These are phyloP conservation scores for Staphylotrichum longicolle DNA, from an alignment of 495 filamentous ascomycete species.

Conservation along the genomic window DNA sequence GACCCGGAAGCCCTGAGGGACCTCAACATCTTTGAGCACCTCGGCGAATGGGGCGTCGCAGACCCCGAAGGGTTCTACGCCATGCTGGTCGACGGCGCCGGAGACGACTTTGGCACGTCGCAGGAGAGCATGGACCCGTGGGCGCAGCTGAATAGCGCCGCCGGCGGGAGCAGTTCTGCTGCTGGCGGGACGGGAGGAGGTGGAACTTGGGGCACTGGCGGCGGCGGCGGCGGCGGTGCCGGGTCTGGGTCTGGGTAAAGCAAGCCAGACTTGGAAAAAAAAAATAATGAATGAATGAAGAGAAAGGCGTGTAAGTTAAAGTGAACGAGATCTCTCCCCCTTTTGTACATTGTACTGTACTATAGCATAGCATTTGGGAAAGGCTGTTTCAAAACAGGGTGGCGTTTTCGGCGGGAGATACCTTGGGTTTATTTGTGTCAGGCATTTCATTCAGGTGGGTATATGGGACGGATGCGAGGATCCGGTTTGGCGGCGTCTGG, in stretches of 20 bases:
- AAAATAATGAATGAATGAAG: not conserved
- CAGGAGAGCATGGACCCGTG: constrained; percentile 1
- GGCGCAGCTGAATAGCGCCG: not conserved
- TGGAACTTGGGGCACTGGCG: not conserved
- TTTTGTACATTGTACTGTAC: not conserved
- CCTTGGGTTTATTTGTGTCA: not conserved
- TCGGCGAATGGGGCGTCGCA: constrained; percentile 8
- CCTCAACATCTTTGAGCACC: constrained; percentile 5
- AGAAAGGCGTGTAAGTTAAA: not conserved
- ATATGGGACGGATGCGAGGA: not conserved
- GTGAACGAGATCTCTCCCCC: not conserved
- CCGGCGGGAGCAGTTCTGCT: not conserved
- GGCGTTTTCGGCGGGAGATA: not conserved
- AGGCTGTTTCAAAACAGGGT: not conserved
- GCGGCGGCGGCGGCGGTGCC: not conserved
- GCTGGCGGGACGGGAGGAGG: not conserved
- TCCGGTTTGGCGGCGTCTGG: not conserved
- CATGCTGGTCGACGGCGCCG: constrained; percentile 10
- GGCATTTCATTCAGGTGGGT: too few species aligned
- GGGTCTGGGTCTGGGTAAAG: too few species aligned
- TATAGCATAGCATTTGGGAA: not conserved
- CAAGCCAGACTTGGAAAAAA: too few species aligned
- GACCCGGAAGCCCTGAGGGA: not conserved
- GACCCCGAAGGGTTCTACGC: constrained; percentile 13
- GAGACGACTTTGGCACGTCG: not conserved